Evolutionary conservation across 2,329 filamentous ascomycete species (phyloP), one percentile per base, ranked within the genome.

Genomic region (Pseudocercospora cruenta): DNA sequence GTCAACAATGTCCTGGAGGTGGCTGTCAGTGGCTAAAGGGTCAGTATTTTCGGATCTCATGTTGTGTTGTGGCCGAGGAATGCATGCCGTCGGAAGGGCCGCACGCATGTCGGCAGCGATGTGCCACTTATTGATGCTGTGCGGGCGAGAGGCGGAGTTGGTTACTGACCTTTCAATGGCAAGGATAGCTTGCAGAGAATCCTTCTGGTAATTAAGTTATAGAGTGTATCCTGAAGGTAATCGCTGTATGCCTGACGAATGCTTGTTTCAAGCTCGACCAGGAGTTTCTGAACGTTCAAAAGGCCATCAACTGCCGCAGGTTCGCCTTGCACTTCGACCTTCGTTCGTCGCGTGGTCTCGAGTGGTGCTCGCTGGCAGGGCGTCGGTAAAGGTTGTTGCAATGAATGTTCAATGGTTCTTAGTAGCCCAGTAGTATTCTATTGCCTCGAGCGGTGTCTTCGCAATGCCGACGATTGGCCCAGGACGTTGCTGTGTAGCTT

Each of bases 61-160:
- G 51, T 54, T 54, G 51, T 54, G 51, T 26, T 54, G 54, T 58
- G 54, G 54, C 12, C 28, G 54, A 58, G 54, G 54, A 58, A 58
- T 58, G 54, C 54, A 58, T 39, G 54, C 24, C 51, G 16, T 31
- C 24, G 51, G 51, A 28, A 26, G 51, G 10, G 24, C 8, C 51
- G 24, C 51, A 28, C 24, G 33, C 54, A 33, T 39, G 54, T 58
- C 54, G 54, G 31, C 31, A 33, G 54, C 54, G 10, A 54, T 54
- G 51, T 54, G 24, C 2, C 51, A 26, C 24, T 31, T n/a, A 31
- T 12, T 54, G 22, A 16, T 16, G 51, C 22, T 53, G 49, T 3
- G 10, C 1, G 10, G 49, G 10, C 6, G 6, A 14, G 14, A 24
- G 54, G 54, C 26, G 8, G 24, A 33, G 49, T 57, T 33, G 54